phyloP scores from a whole-genome alignment of 805 yeast species.

The Saccharomycopsis amapae region DNA sequence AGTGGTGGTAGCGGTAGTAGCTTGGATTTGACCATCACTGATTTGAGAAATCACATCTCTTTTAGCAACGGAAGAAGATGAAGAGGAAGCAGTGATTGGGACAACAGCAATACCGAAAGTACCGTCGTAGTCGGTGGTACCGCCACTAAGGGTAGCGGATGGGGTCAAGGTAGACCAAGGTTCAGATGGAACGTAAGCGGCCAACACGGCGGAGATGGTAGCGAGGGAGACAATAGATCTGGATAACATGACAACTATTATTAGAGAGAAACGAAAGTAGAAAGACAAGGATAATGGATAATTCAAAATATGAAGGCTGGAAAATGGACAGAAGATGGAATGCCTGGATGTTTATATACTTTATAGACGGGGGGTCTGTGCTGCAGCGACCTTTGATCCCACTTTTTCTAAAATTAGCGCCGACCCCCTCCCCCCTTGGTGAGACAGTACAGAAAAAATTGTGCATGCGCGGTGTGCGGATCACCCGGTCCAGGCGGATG shows the following conservation, averaged over 20 bases:
- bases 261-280: neutral
- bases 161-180: constrained; percentile 40
- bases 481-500: too few species aligned
- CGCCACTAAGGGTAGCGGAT: constrained; percentile 32
- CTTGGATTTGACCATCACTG: constrained; percentile 55
- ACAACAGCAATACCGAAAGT: constrained; percentile 39
- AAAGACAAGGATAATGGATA: neutral
- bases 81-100: constrained; percentile 30
- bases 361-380: neutral
- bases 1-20: constrained; percentile 33
- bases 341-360: neutral
- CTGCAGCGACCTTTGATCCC: too few species aligned
- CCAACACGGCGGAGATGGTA: constrained; percentile 42
- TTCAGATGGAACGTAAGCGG: constrained; percentile 49
- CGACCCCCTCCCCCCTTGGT: too few species aligned
- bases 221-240: constrained; percentile 28
- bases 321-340: neutral
- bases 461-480: too few species aligned
- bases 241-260: neutral
- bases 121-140: constrained; percentile 31
- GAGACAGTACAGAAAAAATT: too few species aligned
- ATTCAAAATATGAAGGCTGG: neutral
- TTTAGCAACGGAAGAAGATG: constrained; percentile 19
- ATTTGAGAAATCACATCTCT: constrained; percentile 40
- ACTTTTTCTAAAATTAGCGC: too few species aligned